These are phyloP conservation scores for Cyclotella sp. DNA, from an alignment of 108 stramenopile genomes.

Conservation along the genomic window DNA sequence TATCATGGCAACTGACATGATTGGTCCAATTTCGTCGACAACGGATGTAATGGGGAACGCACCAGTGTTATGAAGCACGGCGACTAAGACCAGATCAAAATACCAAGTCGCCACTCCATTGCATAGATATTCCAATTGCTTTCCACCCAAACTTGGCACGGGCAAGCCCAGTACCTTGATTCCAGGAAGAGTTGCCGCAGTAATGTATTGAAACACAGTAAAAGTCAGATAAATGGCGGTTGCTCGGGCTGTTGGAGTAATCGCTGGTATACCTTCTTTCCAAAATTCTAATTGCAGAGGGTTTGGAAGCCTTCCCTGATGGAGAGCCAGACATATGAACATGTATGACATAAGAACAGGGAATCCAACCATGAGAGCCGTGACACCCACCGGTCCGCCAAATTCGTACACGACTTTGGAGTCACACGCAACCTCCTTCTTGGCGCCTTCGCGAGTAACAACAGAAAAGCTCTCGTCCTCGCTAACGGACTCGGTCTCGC, in stretches of 20 bases:
- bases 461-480: neutral
- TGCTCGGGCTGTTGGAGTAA: constrained; percentile 32
- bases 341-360: constrained; percentile 52
- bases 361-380: constrained; percentile 45
- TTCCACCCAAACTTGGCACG: constrained; percentile 50
- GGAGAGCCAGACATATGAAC: constrained; percentile 39
- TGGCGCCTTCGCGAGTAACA: constrained; percentile 25
- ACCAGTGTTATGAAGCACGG: constrained; percentile 42
- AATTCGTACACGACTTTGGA: constrained; percentile 51
- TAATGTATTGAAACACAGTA: constrained; percentile 47
- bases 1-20: constrained; percentile 56
- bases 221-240: constrained; percentile 34
- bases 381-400: constrained; percentile 45
- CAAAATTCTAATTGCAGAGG: constrained; percentile 36
- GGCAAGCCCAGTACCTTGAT: constrained; percentile 53
- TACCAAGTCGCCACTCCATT: constrained; percentile 59
- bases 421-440: constrained; percentile 38
- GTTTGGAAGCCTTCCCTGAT: constrained; percentile 36
- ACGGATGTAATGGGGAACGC: constrained; percentile 39
- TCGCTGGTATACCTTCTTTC: constrained; percentile 24
- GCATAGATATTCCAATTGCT: constrained; percentile 51
- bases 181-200: constrained; percentile 50
- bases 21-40: constrained; percentile 53
- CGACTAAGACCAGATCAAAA: constrained; percentile 35
- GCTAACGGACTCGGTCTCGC: neutral